These are phyloP conservation scores for Auricularia heimuer DNA, from an alignment of 768 basidiomycete species.

Conservation along the genomic window DNA sequence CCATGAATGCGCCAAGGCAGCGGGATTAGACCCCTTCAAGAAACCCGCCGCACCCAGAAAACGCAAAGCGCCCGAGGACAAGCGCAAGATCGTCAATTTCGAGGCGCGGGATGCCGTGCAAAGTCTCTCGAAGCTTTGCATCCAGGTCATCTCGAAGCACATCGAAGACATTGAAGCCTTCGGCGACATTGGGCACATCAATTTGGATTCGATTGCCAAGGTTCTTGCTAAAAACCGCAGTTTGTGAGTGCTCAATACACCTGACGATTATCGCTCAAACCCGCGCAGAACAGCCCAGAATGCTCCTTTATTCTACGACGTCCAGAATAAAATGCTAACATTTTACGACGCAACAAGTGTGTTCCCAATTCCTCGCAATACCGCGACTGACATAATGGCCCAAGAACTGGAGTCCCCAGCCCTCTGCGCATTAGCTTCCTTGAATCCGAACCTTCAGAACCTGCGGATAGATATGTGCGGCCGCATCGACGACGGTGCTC, in stretches of 20 bases:
- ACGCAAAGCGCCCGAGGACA: constrained; percentile 54
- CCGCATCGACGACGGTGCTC: constrained; percentile 53
- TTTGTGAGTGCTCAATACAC: constrained; percentile 41
- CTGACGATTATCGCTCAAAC: constrained; percentile 2
- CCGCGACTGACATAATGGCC: not conserved
- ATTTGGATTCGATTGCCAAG: constrained; percentile 75
- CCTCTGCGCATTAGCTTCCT: constrained; percentile 56
- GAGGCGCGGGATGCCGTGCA: constrained; percentile 55
- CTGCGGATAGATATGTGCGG: constrained; percentile 85
- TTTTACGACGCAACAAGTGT: constrained; percentile 87
- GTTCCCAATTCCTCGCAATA: constrained; percentile 17
- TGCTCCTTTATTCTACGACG: constrained; percentile 74
- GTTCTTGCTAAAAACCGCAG: constrained; percentile 72
- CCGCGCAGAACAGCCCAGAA: constrained; percentile 61
- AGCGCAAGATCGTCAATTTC: constrained; percentile 54
- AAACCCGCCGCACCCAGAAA: constrained; percentile 54
- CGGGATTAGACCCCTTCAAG: constrained; percentile 80
- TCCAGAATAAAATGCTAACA: constrained; percentile 51
- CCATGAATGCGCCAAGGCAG: constrained; percentile 68
- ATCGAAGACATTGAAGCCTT: constrained; percentile 85
- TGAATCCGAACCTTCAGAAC: constrained; percentile 75
- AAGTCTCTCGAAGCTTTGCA: constrained; percentile 68
- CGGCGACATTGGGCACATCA: constrained; percentile 79
- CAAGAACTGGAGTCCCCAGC: constrained; percentile 62
- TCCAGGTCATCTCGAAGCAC: constrained; percentile 74